Base-by-base conservation (phyloP, 2,329 filamentous ascomycete genomes). In the Didymella pomorum region DNA sequence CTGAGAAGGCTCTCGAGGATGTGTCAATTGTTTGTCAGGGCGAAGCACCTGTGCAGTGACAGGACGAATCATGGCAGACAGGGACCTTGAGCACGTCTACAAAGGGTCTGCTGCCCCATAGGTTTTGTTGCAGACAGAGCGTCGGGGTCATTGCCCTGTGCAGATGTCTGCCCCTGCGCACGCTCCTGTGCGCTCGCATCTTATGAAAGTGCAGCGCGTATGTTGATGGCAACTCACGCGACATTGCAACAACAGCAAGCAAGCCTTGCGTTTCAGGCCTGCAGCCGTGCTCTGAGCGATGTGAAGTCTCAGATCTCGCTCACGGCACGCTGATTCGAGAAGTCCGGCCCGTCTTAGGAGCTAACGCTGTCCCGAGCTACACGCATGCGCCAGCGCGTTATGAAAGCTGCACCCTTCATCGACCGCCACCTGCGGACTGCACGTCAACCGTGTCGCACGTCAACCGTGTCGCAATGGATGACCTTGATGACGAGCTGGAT, bases 401-500 rank as follows among this genome's bases (percentile, higher is more conserved):
- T 50, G 48, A 44, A 45, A 39, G 47, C 39, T 50, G 50, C 51
- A 52, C 52, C 43, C 45, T 61, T 37, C 41, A 50, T 52, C 45
- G 52, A 31, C 31, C 35, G 41, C 12, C 49, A 50, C 37, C 42
- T 28, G 39, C 47, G 44, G 39, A 23, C 37, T 47, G 45, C 43
- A 42, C 33, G 56, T 28, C 46, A 21, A 28, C 29, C 25, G 53
- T 43, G 41, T 39, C 45, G 46, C 48, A 41, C 33, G 56, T 28
- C 46, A 21, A 28, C 29, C 25, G 53, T 43, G 41, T 39, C 45
- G 46, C 48, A 41, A 75, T 75, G 71, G 65, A 73, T 23, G 62
- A 69, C 23, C 67, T 74, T 35, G 70, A 74, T 31, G 71, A 74
- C 48, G 68, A 75, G 28, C 58, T 74, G 28, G 71, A 72, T 64